Base-by-base conservation (phyloP, 306 rosid species). In the Cucurbita argyrosperma region DNA sequence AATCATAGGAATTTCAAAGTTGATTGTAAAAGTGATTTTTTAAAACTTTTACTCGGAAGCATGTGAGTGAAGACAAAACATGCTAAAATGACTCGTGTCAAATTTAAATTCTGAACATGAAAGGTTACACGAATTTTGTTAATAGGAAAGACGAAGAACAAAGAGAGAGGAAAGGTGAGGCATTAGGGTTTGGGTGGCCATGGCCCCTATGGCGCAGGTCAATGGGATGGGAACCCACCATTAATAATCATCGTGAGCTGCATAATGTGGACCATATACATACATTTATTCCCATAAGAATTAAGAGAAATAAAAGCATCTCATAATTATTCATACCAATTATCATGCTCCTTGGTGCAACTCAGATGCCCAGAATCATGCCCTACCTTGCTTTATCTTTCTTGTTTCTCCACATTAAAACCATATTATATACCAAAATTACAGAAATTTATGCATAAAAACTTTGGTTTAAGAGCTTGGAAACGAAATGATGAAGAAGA, bases 211-310 rank as follows among this genome's bases (percentile, higher is more conserved):
- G 19, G 72, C 18, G 72, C 55, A 45, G 72, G 55, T 21, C 39
- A 45, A 67, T 68, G 74, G 74, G 57, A 68, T 68, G 74, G 56
- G 74, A 68, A 68, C 74, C 74, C 74, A 68, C 74, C 74, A 47
- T 68, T 47, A 8, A 68, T 46, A 47, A 68, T 68, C 14, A 68
- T 68, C 13, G 23, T 68, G 21, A 68, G 57, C 57, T 68, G 37
- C 56, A 68, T 68, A 68, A 40, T 64, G 42, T 47, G 74, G 74
- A 46, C 74, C 74, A 46, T 46, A 45, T 43, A 7, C 7, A 45
- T 43, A 43, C 9, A 43, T 8, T 7, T 8, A 43, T 18, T 0
- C 43, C 12, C 19, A 47, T 45, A 42, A 65, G 47, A 66, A 45
- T 40, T 26, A 1, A 26, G 26, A 26, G 26, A 26, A 26, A 26